Evolutionary conservation across 2,329 filamentous ascomycete species (phyloP), one percentile per base, ranked within the genome.

Genomic region (Bretziella fagacearum): DNA sequence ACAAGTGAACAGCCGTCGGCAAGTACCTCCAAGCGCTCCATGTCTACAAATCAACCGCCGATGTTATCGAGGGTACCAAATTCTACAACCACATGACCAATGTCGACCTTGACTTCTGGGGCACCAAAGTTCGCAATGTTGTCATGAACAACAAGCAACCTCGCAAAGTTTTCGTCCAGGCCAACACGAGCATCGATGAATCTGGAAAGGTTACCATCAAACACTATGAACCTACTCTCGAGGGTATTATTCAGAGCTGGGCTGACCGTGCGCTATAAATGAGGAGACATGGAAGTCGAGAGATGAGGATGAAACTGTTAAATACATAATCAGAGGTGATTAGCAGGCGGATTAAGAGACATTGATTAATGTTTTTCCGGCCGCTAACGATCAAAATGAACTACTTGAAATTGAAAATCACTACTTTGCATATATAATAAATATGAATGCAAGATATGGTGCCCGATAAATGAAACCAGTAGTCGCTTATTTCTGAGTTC

Each of bases 161-260:
- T n/a, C 68, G 82, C 51, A 87, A 87, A 68, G 80, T 95, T 37
- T 95, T 93, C 65, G 85, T 95, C 46, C 87, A 95, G 66, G 85
- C 84, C 51, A 96, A 93, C 62, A 95, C 89, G 0, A 71, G 79
- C 48, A 58, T 91, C 33, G 75, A 81, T 52, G 65, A 71, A 10
- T 74, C 71, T 0, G 84, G 81, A 49, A 73, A 78, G 59, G 83
- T 93, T 25, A 71, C 69, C 11, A 63, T 94, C 62, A 83, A 79
- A 65, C 85, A 95, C 65, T 95, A 95, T 62, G 84, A 93, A 55
- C 72, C 86, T 1, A 83, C 76, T 4, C 66, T 79, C 5, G 74
- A 82, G 60, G 87, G 87, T 4, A 78, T 96, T 67, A 79, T 93
- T 52, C 71, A 84, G 68, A 91, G 84, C 62, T 93, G 75, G 69